These are phyloP conservation scores for Aspergillus vadensis DNA, from an alignment of 2,329 filamentous ascomycete species.

Conservation along the genomic window DNA sequence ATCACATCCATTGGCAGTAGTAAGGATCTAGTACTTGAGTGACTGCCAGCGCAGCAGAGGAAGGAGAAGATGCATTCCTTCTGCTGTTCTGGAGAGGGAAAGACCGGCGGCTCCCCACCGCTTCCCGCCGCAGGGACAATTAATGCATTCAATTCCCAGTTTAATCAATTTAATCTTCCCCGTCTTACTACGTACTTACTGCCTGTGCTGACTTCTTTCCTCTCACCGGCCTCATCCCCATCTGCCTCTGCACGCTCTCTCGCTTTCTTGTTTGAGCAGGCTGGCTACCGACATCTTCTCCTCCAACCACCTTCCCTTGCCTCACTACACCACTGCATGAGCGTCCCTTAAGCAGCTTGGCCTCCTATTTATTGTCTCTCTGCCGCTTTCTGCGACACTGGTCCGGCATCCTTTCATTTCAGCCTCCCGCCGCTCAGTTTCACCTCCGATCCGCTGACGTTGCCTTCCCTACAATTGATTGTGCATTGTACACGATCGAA, in stretches of 20 bases:
- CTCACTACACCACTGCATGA: neutral
- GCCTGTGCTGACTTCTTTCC: neutral
- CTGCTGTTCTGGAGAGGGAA: neutral
- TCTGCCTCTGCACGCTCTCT: neutral
- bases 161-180: neutral
- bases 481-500: neutral
- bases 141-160: too few species aligned
- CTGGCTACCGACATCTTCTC: neutral
- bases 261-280: neutral
- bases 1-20: neutral
- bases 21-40: neutral
- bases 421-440: constrained; percentile 3
- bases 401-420: constrained; percentile 18
- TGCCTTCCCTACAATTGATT: neutral
- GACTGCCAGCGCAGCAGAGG: neutral
- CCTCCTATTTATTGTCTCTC: neutral
- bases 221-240: neutral
- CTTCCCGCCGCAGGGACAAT: neutral
- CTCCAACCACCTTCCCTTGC: constrained; percentile 1
- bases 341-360: neutral
- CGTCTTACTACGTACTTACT: neutral
- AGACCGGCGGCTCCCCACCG: neutral
- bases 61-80: neutral
- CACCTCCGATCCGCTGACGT: neutral
- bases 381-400: constrained; percentile 13